These are phyloP conservation scores for Pyrenula aspistea DNA, from an alignment of 495 filamentous ascomycete genomes.

Conservation along the genomic window DNA sequence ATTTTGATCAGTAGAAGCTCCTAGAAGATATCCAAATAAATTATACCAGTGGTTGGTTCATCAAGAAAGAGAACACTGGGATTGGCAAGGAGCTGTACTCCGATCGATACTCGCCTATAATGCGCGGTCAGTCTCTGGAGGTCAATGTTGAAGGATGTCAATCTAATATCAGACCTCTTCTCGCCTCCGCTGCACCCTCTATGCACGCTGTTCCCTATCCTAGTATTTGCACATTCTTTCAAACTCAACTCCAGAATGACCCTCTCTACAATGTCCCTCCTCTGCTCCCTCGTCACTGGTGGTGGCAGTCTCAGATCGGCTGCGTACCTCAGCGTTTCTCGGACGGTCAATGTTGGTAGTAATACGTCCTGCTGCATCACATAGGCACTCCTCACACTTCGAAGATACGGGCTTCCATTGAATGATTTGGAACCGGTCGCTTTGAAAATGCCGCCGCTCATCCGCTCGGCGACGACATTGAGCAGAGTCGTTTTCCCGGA, in stretches of 20 bases:
- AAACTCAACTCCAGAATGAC: conserved; percentile 62
- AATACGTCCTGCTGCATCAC: conserved; percentile 70
- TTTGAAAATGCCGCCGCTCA: conserved; percentile 39
- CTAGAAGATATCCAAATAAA: neutral
- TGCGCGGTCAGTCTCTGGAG: neutral
- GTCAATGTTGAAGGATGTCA: neutral
- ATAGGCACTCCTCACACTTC: conserved; percentile 49
- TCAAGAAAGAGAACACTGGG: conserved; percentile 65
- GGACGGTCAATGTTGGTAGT: conserved; percentile 56
- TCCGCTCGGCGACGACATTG: conserved; percentile 55
- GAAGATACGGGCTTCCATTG: conserved; percentile 39
- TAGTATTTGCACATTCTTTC: conserved; percentile 61
- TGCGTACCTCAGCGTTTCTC: conserved; percentile 59
- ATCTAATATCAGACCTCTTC: conserved; percentile 25
- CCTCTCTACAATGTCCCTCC: conserved; percentile 50
- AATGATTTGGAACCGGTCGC: conserved; percentile 42
- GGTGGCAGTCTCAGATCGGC: conserved; percentile 58
- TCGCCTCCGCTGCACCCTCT: conserved; percentile 68
- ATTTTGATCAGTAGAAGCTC: neutral
- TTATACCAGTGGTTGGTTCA: conserved; percentile 52
- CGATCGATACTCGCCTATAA: conserved; percentile 51
- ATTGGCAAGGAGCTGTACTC: conserved; percentile 63
- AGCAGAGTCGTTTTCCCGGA: conserved; percentile 63
- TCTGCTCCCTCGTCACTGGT: conserved; percentile 43
- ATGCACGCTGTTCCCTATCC: conserved; percentile 53